These are phyloP conservation scores for Neonectria coccinea DNA, from an alignment of 2,329 filamentous ascomycete genomes.

Conservation along the genomic window DNA sequence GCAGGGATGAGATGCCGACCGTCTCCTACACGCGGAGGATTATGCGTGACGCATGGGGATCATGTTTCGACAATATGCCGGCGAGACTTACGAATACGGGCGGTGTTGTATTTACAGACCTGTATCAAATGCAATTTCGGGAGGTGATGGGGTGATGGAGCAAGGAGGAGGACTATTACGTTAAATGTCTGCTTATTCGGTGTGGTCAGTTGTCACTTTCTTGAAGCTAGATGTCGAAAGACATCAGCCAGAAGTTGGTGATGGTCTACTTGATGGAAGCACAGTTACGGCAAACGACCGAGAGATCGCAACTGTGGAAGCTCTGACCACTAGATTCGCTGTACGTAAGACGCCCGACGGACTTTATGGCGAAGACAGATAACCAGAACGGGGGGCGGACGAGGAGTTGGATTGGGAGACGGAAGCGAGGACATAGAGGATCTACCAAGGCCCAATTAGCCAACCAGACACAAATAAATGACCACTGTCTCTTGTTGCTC, in stretches of 20 bases:
- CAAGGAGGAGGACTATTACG: background rate
- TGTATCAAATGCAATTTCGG: background rate
- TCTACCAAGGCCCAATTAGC: constrained; percentile 11
- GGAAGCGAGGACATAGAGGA: constrained; percentile 11
- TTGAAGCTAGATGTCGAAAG: background rate
- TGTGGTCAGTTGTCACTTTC: background rate
- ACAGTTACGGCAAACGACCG: too few relatives aligned
- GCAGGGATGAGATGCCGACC: constrained; percentile 4
- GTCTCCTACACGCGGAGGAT: constrained; percentile 19
- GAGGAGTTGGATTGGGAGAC: background rate
- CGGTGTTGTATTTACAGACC: background rate
- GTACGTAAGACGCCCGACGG: constrained; percentile 11
- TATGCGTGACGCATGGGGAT: constrained; percentile 22
- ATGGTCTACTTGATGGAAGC: background rate
- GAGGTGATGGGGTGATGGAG: background rate
- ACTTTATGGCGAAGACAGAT: constrained; percentile 12
- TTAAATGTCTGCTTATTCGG: background rate
- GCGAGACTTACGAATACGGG: background rate
- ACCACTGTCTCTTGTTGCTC: constrained; percentile 29
- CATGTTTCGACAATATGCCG: constrained; percentile 17
- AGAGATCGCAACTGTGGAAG: background rate
- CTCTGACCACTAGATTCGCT: constrained; percentile 21
- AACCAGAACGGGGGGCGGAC: background rate
- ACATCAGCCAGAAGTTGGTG: background rate
- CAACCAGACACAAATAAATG: constrained; percentile 34